These are phyloP conservation scores for Suillus sp. DNA, from an alignment of 768 basidiomycete genomes.

Conservation along the genomic window DNA sequence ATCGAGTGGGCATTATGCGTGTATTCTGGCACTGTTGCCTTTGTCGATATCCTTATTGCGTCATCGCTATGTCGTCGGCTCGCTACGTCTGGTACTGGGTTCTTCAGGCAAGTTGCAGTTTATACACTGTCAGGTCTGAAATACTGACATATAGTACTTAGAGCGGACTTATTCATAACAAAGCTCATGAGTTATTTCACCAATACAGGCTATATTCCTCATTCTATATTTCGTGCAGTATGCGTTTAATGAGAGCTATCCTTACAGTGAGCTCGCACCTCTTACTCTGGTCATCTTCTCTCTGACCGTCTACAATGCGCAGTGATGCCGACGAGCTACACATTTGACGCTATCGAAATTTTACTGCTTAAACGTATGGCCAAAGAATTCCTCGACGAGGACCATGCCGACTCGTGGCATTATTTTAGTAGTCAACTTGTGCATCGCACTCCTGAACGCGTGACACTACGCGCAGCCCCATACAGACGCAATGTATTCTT, in stretches of 20 bases:
- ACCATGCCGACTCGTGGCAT: background rate
- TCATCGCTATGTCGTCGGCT: conserved; percentile 4
- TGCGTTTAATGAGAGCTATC: background rate
- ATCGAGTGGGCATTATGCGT: background rate
- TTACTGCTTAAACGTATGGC: background rate
- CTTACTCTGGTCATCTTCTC: background rate
- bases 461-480: background rate
- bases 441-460: conserved; percentile 3
- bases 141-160: background rate
- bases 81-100: conserved; percentile 3
- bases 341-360: background rate
- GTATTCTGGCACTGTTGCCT: background rate
- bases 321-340: background rate
- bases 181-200: background rate
- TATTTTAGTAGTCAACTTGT: background rate
- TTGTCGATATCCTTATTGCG: background rate
- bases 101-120: background rate
- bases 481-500: background rate
- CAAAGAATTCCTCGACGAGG: background rate
- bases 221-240: background rate
- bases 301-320: background rate
- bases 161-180: conserved; percentile 1
- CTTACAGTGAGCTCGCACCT: background rate
- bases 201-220: conserved; percentile 2
- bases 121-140: background rate